phyloP scores from a whole-genome alignment of 495 filamentous ascomycete species.

The Neurospora sp. region DNA sequence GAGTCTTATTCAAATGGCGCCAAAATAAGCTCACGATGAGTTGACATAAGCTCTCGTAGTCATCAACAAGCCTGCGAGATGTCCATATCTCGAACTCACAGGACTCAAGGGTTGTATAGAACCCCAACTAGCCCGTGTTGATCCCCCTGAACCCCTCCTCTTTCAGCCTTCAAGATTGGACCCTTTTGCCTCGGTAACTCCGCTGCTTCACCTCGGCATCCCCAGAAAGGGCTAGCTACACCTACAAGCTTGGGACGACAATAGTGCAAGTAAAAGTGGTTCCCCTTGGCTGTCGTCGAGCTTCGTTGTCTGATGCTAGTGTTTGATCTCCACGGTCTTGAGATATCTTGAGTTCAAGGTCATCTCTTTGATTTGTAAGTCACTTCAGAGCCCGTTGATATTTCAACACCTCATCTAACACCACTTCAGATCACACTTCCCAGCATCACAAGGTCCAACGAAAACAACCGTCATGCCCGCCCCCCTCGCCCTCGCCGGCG shows the following conservation, averaged over 20 bases:
- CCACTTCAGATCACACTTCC: background rate
- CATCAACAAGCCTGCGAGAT: background rate
- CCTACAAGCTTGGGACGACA: background rate
- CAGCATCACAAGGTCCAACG: background rate
- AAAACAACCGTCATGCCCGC: background rate
- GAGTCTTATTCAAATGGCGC: no score
- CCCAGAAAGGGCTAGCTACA: background rate
- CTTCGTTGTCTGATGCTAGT: background rate
- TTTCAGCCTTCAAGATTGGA: background rate
- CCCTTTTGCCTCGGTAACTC: background rate
- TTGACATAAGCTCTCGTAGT: no score
- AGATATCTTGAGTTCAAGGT: background rate
- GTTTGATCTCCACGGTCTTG: background rate
- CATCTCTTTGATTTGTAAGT: background rate
- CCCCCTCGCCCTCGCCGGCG: constrained; percentile 38
- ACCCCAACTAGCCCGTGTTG: background rate
- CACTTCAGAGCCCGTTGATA: background rate
- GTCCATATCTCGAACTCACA: background rate
- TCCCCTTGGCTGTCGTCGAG: background rate
- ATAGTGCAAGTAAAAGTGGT: background rate
- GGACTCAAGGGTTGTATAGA: background rate
- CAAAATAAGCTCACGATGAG: no score
- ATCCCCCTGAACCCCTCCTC: background rate
- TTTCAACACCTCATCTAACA: background rate
- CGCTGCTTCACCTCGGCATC: background rate